phyloP scores from a whole-genome alignment of 2,329 filamentous ascomycete genomes.

The Sclerotiophoma versabilis region DNA sequence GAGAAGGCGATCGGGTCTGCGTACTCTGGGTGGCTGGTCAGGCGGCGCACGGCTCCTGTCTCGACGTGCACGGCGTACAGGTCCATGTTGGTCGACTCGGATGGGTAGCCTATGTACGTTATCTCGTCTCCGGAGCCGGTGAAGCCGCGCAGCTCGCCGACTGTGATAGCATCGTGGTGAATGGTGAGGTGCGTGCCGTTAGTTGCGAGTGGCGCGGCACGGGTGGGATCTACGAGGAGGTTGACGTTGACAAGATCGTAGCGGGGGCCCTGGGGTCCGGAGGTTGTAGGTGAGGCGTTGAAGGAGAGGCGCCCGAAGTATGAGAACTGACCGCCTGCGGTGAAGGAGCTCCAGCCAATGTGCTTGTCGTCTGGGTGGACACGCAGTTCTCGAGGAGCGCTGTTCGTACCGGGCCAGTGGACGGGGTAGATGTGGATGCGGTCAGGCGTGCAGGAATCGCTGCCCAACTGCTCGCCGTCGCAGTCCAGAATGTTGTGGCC shows the following conservation, averaged over 20 bases:
- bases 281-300: constrained; percentile 44
- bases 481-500: constrained; percentile 50
- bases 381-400: constrained; percentile 52
- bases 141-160: constrained; percentile 58
- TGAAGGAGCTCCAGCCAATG: constrained; percentile 53
- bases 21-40: constrained; percentile 57
- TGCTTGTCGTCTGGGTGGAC: constrained; percentile 57
- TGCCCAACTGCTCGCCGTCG: constrained; percentile 36
- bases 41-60: constrained; percentile 52
- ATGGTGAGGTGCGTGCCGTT: constrained; percentile 40
- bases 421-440: constrained; percentile 53
- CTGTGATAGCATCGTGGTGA: constrained; percentile 42
- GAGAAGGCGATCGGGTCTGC: constrained; percentile 54
- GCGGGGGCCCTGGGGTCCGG: constrained; percentile 13
- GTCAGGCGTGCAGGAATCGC: constrained; percentile 49
- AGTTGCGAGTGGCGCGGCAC: neutral
- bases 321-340: constrained; percentile 30
- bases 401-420: constrained; percentile 47
- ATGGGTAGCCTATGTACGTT: constrained; percentile 51
- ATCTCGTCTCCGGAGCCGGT: constrained; percentile 53
- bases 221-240: constrained; percentile 29
- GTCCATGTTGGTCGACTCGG: constrained; percentile 57
- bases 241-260: constrained; percentile 55
- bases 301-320: constrained; percentile 53
- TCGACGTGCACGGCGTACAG: constrained; percentile 52